Evolutionary conservation across 345 rosid species (phyloP), one percentile per base, ranked within the genome.

Genomic region (Euphorbia peplus): DNA sequence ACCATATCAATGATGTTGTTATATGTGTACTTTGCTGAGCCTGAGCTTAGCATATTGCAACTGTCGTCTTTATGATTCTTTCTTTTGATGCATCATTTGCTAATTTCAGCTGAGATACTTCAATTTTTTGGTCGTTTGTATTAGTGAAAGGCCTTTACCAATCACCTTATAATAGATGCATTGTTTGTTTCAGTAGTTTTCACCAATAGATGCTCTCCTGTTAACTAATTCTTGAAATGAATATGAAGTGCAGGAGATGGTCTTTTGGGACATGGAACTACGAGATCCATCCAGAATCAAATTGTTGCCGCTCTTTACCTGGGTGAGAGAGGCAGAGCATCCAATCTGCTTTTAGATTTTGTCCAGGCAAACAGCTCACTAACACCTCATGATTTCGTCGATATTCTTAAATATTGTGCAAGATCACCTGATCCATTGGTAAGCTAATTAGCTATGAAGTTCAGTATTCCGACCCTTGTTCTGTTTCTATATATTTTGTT

Each of bases 341-440:
- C 93, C 39, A 62, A 72, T 64, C 61, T 90, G 75, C 96, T 92
- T 74, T 65, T 11, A 29, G 76, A 82, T 73, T 77, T 88, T 41
- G 70, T 63, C 58, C 70, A 66, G 51, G 81, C 73, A 47, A 76
- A 63, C 35, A 50, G 65, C 54, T 58, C 80, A 2, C 60, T 85
- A 32, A 56, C 70, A 60, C 78, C 79, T 12, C 0, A 69, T 64
- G 90, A 92, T 75, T 86, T 90, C 44, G 61, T 77, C 65, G 75
- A 67, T 75, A 80, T 92, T 80, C 76, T 92, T 28, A 67, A 56
- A 1, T 82, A 87, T 63, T 92, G 98, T 75, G 95, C 91, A 0
- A 77, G 37, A 59, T 84, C 84, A 56, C 86, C 88, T 3, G 95
- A 92, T 69, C 88, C 98, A 60, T 67, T 87, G 84, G 98, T 92